Conservation (phyloP, 2,329 filamentous ascomycete species). For the Penicillium concentricum region DNA sequence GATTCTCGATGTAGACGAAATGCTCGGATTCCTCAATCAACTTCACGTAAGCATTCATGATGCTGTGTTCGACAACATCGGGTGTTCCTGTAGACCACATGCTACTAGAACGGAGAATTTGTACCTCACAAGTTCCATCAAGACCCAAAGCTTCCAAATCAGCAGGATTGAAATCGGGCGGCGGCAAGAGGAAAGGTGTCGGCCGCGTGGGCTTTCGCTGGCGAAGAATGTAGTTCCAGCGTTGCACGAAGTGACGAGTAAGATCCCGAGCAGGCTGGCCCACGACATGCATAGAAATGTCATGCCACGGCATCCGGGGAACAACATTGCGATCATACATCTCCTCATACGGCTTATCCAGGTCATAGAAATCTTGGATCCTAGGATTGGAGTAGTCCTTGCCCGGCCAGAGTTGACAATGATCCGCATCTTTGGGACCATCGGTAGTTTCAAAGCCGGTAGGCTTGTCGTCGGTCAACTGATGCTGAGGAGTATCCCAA, state of each 20-base stretch:
- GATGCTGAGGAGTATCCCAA: slow-evolving; percentile 95
- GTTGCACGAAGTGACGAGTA: slow-evolving; percentile 92
- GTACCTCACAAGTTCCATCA: slow-evolving; percentile 91
- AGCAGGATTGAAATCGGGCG: slow-evolving; percentile 82
- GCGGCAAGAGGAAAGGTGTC: slow-evolving; percentile 87
- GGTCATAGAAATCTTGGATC: slow-evolving; percentile 89
- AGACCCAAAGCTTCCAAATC: slow-evolving; percentile 86
- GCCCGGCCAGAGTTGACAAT: slow-evolving; percentile 93
- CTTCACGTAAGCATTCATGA: slow-evolving; percentile 92
- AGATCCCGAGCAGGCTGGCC: slow-evolving; percentile 92
- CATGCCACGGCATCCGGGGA: slow-evolving; percentile 97
- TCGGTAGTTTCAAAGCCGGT: slow-evolving; percentile 85
- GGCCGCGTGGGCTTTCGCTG: slow-evolving; percentile 91
- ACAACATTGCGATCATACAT: slow-evolving; percentile 93
- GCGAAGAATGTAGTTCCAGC: slow-evolving; percentile 95
- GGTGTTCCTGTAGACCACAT: slow-evolving; percentile 88
- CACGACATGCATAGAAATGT: slow-evolving; percentile 96
- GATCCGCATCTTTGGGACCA: slow-evolving; percentile 78
- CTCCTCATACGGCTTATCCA: slow-evolving; percentile 94
- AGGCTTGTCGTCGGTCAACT: slow-evolving; percentile 85
- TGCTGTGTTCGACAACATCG: slow-evolving; percentile 84
- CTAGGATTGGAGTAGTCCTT: slow-evolving; percentile 98
- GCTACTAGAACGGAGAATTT: slow-evolving; percentile 86
- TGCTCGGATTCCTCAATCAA: slow-evolving; percentile 94
- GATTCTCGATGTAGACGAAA: slow-evolving; percentile 98